Evolutionary conservation across 1,284 basidiomycete species (phyloP).

Genomic region (Boletus mariae): DNA sequence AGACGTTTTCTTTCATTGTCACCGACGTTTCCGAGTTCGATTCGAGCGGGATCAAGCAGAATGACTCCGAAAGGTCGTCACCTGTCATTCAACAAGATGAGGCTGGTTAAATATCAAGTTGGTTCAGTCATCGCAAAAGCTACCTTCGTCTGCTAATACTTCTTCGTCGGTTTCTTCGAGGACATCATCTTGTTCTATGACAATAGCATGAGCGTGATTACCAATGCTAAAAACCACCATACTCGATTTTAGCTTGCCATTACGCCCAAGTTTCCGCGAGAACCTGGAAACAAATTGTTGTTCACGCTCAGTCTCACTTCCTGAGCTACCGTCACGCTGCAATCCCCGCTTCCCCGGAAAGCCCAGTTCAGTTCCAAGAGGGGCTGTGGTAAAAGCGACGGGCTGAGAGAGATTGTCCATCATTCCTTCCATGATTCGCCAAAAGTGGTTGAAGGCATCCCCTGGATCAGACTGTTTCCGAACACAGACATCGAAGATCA

Average conservation of each 20-base stretch:
- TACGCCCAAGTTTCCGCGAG: slow-evolving; percentile 35
- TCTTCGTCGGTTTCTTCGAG: slow-evolving; percentile 35
- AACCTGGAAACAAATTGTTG: slow-evolving; percentile 44
- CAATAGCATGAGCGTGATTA: slow-evolving; percentile 13
- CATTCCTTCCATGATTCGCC: slow-evolving; percentile 81
- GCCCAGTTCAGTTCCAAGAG: slow-evolving; percentile 47
- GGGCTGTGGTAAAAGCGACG: slow-evolving; percentile 79
- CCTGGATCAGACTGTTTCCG: slow-evolving; percentile 60
- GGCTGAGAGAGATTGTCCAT: slow-evolving; percentile 78
- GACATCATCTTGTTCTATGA: slow-evolving; percentile 18
- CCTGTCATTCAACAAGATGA: slow-evolving; percentile 30
- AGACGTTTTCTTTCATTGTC: slow-evolving; percentile 62
- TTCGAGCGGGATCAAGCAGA: slow-evolving; percentile 65
- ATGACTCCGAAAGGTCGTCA: slow-evolving; percentile 72
- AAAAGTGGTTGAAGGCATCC: slow-evolving; percentile 81
- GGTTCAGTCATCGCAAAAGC: slow-evolving; percentile 1
- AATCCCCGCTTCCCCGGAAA: slow-evolving; percentile 25
- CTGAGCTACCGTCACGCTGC: slow-evolving; percentile 47
- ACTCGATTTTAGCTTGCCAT: slow-evolving; percentile 22
- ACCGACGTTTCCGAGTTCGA: slow-evolving; percentile 46
- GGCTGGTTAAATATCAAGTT: neutral
- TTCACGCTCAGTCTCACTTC: slow-evolving; percentile 64
- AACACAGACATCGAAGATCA: slow-evolving; percentile 4
- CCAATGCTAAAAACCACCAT: neutral
- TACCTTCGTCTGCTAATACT: slow-evolving; percentile 41